Evolutionary conservation across 2,329 filamentous ascomycete genomes (phyloP).

Genomic region (Stachybotrys echinatus): DNA sequence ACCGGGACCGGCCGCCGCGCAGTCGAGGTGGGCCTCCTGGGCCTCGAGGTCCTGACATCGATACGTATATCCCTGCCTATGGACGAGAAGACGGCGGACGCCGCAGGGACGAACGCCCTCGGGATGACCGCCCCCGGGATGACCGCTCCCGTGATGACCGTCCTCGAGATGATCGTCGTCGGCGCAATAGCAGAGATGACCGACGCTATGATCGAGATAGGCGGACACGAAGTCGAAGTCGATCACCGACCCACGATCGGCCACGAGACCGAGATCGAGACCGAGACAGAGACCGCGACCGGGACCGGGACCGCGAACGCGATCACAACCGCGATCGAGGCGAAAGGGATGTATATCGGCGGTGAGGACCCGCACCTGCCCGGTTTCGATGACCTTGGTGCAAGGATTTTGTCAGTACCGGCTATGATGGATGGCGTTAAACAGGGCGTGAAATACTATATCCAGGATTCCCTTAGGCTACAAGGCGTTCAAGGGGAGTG

Average conservation of each 20-base stretch:
- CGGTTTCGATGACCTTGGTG: background rate
- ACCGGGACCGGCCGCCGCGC: constrained; percentile 24
- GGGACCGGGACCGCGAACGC: constrained; percentile 34
- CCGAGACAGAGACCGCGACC: constrained; percentile 42
- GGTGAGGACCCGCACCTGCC: background rate
- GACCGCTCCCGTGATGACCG: constrained; percentile 17
- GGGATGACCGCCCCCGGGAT: constrained; percentile 18
- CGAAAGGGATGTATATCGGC: constrained; percentile 21
- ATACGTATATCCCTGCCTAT: constrained; percentile 48
- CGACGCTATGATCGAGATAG: constrained; percentile 36
- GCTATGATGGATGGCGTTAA: constrained; percentile 9
- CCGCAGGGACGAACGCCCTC: constrained; percentile 26
- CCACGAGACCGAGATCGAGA: constrained; percentile 37
- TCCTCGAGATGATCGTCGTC: constrained; percentile 18
- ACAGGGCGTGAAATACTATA: background rate
- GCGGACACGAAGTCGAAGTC: constrained; percentile 33
- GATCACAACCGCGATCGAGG: constrained; percentile 47
- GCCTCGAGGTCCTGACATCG: constrained; percentile 31
- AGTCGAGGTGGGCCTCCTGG: constrained; percentile 22
- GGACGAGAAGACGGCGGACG: constrained; percentile 26
- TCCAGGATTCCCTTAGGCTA: background rate
- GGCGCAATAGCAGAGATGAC: constrained; percentile 27
- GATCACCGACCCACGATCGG: constrained; percentile 30
- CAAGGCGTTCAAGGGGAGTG: background rate
- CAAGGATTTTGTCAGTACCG: background rate